These are phyloP conservation scores for Cytospora piceicola DNA, from an alignment of 2,329 filamentous ascomycete genomes.

Conservation along the genomic window DNA sequence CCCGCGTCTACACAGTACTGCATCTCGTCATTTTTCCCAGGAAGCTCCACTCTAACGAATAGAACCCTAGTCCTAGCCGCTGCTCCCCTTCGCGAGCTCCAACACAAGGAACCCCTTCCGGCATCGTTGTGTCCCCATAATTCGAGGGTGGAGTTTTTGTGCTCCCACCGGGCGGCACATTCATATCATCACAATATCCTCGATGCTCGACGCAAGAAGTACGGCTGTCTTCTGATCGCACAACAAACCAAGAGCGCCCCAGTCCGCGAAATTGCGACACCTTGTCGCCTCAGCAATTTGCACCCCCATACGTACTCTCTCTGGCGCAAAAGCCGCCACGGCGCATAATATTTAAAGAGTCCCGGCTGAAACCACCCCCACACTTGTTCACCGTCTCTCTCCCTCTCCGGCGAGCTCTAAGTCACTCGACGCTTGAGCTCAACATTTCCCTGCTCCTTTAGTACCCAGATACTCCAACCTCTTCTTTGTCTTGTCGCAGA, in stretches of 20 bases:
- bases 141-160: constrained; percentile 41
- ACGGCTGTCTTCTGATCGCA: constrained; percentile 29
- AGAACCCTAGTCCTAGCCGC: constrained; percentile 32
- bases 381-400: constrained; percentile 37
- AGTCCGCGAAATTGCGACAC: constrained; percentile 25
- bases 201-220: constrained; percentile 30
- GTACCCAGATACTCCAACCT: constrained; percentile 25
- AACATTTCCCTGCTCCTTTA: background rate
- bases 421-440: constrained; percentile 28
- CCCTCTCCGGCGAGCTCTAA: constrained; percentile 32
- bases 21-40: constrained; percentile 29
- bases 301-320: constrained; percentile 16
- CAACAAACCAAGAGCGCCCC: constrained; percentile 27
- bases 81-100: constrained; percentile 27
- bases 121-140: constrained; percentile 41
- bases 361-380: constrained; percentile 40
- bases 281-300: constrained; percentile 23
- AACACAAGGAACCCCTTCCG: constrained; percentile 36
- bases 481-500: constrained; percentile 12
- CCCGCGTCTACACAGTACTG: constrained; percentile 28
- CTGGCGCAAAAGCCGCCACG: constrained; percentile 37
- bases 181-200: constrained; percentile 30
- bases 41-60: constrained; percentile 31
- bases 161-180: constrained; percentile 38
- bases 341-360: constrained; percentile 46